Percentiles rank a stretch among this genome's conserved stretches.
phyloP scores from a whole-genome alignment of 768 basidiomycete species.

The Lactarius hengduanensis region DNA sequence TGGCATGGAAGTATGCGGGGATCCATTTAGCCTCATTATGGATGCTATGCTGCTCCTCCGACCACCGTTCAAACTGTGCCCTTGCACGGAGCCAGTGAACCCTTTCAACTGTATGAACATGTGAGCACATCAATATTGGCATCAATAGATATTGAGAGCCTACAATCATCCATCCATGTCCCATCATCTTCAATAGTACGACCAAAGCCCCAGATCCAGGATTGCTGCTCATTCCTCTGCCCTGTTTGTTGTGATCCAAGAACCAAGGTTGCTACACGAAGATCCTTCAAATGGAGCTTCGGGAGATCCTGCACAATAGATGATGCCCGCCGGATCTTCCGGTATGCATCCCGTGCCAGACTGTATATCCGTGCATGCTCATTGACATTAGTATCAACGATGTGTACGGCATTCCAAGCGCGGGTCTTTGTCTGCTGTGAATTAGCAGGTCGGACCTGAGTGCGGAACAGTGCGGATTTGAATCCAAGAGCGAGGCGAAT shows the following conservation, averaged over 20 bases:
- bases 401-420: neutral
- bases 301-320: neutral
- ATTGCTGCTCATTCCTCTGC: neutral
- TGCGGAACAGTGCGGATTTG: neutral
- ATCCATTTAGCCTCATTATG: too few species aligned
- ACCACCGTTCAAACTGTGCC: too few species aligned
- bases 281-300: neutral
- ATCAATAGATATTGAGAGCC: neutral
- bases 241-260: neutral
- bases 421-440: neutral
- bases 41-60: too few species aligned
- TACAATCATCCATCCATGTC: neutral
- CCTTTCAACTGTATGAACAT: too few species aligned
- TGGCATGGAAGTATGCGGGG: too few species aligned
- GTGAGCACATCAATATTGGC: too few species aligned
- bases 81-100: too few species aligned
- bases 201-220: neutral
- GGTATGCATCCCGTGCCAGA: neutral
- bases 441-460: neutral
- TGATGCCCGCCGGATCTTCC: neutral
- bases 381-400: neutral
- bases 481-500: too few species aligned
- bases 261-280: neutral
- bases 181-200: neutral
- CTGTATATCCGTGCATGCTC: neutral